Conservation (phyloP, 2,329 filamentous ascomycete species). For the Epicoccum nigrum region DNA sequence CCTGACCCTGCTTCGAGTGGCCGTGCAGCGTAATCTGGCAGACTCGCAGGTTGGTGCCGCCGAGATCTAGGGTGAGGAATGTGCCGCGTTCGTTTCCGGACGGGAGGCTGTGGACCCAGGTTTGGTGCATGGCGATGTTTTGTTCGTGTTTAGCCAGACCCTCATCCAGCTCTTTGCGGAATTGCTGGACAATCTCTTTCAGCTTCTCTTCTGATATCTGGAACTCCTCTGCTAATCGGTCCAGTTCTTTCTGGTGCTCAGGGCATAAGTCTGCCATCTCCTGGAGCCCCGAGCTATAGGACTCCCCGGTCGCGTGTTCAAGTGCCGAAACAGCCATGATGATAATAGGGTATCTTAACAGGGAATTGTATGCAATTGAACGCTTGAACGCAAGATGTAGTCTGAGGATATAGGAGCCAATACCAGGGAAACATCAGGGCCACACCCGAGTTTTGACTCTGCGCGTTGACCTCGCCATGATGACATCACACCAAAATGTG, state of each 20-base stretch:
- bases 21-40: constrained; percentile 91
- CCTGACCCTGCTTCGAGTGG: constrained; percentile 83
- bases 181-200: constrained; percentile 30
- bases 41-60: constrained; percentile 92
- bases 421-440: neutral
- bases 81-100: constrained; percentile 86
- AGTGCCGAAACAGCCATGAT: constrained; percentile 21
- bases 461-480: constrained; percentile 14
- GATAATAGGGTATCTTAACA: neutral
- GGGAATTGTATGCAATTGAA: neutral
- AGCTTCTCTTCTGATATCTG: constrained; percentile 31
- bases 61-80: constrained; percentile 91
- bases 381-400: neutral
- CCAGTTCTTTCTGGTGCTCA: constrained; percentile 28
- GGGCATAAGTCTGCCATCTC: constrained; percentile 28
- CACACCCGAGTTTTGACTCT: neutral
- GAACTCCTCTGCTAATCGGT: constrained; percentile 30
- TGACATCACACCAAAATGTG: constrained; percentile 21
- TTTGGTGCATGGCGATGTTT: constrained; percentile 83
- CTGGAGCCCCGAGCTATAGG: constrained; percentile 26
- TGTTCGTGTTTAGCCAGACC: constrained; percentile 26
- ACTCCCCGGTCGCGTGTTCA: constrained; percentile 8
- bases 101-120: constrained; percentile 91
- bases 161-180: constrained; percentile 34
- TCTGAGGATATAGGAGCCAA: neutral